Conservation (phyloP, 345 rosid species). For the Leavenworthia alabamica region DNA sequence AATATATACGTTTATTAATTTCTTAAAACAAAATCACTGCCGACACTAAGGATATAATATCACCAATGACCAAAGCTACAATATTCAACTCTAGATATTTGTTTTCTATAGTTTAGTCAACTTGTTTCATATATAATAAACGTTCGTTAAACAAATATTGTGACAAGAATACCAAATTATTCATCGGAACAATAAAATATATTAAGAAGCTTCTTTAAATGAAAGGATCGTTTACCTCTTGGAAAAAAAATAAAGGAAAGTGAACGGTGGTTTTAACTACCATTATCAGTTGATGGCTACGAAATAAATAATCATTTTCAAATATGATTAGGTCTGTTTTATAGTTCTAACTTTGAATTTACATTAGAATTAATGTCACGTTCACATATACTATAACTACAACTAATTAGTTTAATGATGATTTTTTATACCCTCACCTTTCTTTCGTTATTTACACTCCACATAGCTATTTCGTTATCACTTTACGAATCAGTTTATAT, state of each 20-base stretch:
- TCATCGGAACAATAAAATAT: constrained; percentile 10
- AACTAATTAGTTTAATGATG: constrained; percentile 21
- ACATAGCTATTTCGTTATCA: constrained; percentile 6
- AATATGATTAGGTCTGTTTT: constrained; percentile 30
- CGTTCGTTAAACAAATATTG: constrained; percentile 27
- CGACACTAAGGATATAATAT: constrained; percentile 12
- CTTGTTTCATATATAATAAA: constrained; percentile 10
- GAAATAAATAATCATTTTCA: constrained; percentile 21
- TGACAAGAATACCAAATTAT: constrained; percentile 21
- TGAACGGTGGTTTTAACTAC: constrained; percentile 31
- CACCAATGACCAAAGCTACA: neutral
- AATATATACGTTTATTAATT: neutral
- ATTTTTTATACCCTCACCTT: neutral
- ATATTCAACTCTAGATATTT: constrained; percentile 1
- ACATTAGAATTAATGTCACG: constrained; percentile 27
- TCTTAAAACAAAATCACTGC: constrained; percentile 3
- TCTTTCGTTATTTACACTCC: constrained; percentile 24
- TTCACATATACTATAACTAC: constrained; percentile 14
- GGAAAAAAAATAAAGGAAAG: constrained; percentile 20
- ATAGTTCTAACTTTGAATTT: constrained; percentile 32
- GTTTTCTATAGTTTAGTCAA: constrained; percentile 16
- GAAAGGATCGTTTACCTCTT: constrained; percentile 3
- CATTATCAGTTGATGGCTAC: constrained; percentile 20
- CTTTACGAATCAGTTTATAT: neutral
- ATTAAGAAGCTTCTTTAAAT: constrained; percentile 18